phyloP scores from a whole-genome alignment of 1,284 basidiomycete genomes.

The Pisolithus thermaeus region DNA sequence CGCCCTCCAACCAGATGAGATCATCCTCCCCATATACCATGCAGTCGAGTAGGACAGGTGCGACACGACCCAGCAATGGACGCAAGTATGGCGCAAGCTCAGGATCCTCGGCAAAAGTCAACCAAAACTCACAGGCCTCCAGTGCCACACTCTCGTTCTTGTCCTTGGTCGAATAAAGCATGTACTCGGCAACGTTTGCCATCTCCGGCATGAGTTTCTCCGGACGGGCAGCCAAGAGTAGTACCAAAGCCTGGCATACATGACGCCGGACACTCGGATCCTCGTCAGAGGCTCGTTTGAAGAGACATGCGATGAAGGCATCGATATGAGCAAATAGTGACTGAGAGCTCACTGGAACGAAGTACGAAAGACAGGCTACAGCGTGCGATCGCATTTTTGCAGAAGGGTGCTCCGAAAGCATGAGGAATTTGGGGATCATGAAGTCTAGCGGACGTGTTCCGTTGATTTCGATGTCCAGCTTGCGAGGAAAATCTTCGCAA shows the following conservation, averaged over 20 bases:
- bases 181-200: slow-evolving; percentile 94
- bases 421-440: slow-evolving; percentile 93
- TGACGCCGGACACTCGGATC: slow-evolving; percentile 90
- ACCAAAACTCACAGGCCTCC: slow-evolving; percentile 99
- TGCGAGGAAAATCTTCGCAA: slow-evolving; percentile 94
- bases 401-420: slow-evolving; percentile 77
- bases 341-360: slow-evolving; percentile 79
- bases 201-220: slow-evolving; percentile 98
- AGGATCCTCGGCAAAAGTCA: slow-evolving; percentile 96
- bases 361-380: slow-evolving; percentile 91
- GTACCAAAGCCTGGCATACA: slow-evolving; percentile 94
- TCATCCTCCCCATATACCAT: slow-evolving; percentile 98
- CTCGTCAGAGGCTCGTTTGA: slow-evolving; percentile 92
- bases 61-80: slow-evolving; percentile 83
- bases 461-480: slow-evolving; percentile 89
- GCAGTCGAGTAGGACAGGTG: slow-evolving; percentile 90
- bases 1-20: slow-evolving; percentile 92
- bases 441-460: slow-evolving; percentile 86
- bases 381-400: slow-evolving; percentile 91
- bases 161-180: slow-evolving; percentile 98
- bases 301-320: slow-evolving; percentile 86
- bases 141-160: slow-evolving; percentile 92
- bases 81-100: slow-evolving; percentile 80
- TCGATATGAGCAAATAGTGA: slow-evolving; percentile 91
- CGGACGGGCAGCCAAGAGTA: slow-evolving; percentile 87